These are phyloP conservation scores for Nigrograna mackinnonii DNA, from an alignment of 2,329 filamentous ascomycete genomes.

Conservation along the genomic window DNA sequence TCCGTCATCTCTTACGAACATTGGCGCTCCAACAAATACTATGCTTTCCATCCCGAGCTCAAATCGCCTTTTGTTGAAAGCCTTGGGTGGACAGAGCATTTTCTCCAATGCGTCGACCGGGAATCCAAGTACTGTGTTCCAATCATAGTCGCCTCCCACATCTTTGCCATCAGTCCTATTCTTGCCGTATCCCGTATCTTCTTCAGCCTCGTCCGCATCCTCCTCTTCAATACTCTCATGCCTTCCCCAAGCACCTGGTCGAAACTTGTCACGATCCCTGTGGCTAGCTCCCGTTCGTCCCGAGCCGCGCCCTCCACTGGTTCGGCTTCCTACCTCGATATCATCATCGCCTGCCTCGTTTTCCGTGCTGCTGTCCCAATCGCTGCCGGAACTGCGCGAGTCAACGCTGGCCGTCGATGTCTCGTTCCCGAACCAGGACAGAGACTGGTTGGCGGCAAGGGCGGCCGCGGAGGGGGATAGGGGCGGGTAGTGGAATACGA, in stretches of 20 bases:
- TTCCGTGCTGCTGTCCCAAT: slow-evolving; percentile 42
- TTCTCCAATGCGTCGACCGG: slow-evolving; percentile 44
- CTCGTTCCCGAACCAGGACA: slow-evolving; percentile 41
- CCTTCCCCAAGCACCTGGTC: slow-evolving; percentile 30
- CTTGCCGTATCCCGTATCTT: slow-evolving; percentile 12
- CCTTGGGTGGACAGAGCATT: slow-evolving; percentile 39
- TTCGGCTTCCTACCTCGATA: slow-evolving; percentile 36
- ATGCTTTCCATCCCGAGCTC: slow-evolving; percentile 44
- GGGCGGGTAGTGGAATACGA: slow-evolving; percentile 48
- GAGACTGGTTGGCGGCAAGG: slow-evolving; percentile 33
- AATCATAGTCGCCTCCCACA: slow-evolving; percentile 37
- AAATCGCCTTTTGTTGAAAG: slow-evolving; percentile 45
- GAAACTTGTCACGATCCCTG: slow-evolving; percentile 26
- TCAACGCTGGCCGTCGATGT: slow-evolving; percentile 39
- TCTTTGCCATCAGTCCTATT: slow-evolving; percentile 12
- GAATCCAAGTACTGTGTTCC: slow-evolving; percentile 44
- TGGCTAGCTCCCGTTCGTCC: slow-evolving; percentile 29
- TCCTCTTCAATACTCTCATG: slow-evolving; percentile 42
- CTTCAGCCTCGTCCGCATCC: slow-evolving; percentile 25
- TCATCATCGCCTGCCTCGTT: slow-evolving; percentile 37
- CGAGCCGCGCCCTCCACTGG: slow-evolving; percentile 34
- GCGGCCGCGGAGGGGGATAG: slow-evolving; percentile 40
- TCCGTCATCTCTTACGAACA: slow-evolving; percentile 46
- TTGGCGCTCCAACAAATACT: slow-evolving; percentile 45
- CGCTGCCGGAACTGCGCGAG: slow-evolving; percentile 35